Conservation (phyloP, 345 rosid species). For the Diplotaxis tenuifolia region DNA sequence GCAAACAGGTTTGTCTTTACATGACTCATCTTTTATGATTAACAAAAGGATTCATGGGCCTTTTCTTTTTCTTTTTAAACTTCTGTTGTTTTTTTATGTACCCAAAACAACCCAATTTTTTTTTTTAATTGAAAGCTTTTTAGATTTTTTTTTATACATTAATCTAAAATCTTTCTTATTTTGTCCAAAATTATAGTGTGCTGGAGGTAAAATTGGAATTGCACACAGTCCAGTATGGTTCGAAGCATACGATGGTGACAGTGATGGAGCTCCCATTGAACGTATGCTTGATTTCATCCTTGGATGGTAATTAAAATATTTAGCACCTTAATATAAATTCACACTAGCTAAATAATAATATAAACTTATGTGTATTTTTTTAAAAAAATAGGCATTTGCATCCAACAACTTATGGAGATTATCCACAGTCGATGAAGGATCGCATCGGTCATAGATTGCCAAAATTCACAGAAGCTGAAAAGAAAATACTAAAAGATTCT, state of each 20-base stretch:
- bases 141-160: too few relatives aligned
- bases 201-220: slow-evolving; percentile 34
- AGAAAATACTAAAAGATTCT: slow-evolving; percentile 33
- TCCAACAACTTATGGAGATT: slow-evolving; percentile 47
- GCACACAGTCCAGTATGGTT: slow-evolving; percentile 41
- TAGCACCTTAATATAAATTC: not conserved
- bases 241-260: slow-evolving; percentile 18
- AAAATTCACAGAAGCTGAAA: slow-evolving; percentile 37
- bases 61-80: too few relatives aligned
- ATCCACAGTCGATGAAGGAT: slow-evolving; percentile 43
- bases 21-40: too few relatives aligned
- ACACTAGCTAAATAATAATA: too few relatives aligned
- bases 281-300: slow-evolving; percentile 35
- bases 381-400: slow-evolving; percentile 38
- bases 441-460: slow-evolving; percentile 45
- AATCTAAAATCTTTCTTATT: not conserved
- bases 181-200: slow-evolving; percentile 30
- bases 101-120: too few relatives aligned
- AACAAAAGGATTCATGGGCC: too few relatives aligned
- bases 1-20: slow-evolving; percentile 15
- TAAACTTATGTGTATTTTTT: too few relatives aligned
- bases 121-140: too few relatives aligned
- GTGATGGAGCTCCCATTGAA: slow-evolving; percentile 17
- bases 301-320: slow-evolving; percentile 26
- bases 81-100: too few relatives aligned